Conservation (phyloP, 495 filamentous ascomycete genomes). For the Xylaria scruposa region DNA sequence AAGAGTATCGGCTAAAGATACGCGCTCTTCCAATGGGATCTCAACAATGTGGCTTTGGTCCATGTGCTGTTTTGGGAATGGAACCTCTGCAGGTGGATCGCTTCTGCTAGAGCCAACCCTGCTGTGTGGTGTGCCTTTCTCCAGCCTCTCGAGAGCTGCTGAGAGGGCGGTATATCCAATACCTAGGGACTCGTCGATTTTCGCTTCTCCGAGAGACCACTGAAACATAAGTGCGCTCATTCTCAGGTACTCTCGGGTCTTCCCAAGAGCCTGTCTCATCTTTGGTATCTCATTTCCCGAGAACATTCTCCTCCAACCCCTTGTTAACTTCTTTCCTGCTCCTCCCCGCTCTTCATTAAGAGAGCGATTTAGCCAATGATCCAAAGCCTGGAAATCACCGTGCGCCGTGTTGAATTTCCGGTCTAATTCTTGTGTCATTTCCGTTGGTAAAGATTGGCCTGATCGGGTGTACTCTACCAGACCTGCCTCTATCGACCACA, state of each 20-base stretch:
- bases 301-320: slow-evolving; percentile 57
- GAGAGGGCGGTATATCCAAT: slow-evolving; percentile 57
- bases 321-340: slow-evolving; percentile 54
- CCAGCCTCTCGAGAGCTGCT: slow-evolving; percentile 49
- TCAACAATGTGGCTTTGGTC: slow-evolving; percentile 11
- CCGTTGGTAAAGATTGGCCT: slow-evolving; percentile 49
- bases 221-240: slow-evolving; percentile 55
- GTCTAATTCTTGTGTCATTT: slow-evolving; percentile 57
- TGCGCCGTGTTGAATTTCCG: slow-evolving; percentile 54
- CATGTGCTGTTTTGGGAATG: background rate
- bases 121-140: slow-evolving; percentile 11
- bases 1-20: background rate
- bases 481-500: slow-evolving; percentile 60
- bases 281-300: slow-evolving; percentile 52
- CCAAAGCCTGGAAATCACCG: slow-evolving; percentile 56
- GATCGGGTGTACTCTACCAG: slow-evolving; percentile 49
- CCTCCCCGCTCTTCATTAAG: slow-evolving; percentile 56
- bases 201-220: slow-evolving; percentile 51
- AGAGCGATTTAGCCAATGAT: slow-evolving; percentile 56
- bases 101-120: background rate
- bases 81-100: background rate
- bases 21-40: slow-evolving; percentile 17
- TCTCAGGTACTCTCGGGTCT: slow-evolving; percentile 47
- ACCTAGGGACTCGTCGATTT: slow-evolving; percentile 48
- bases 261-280: slow-evolving; percentile 45